phyloP scores from a whole-genome alignment of 2,329 filamentous ascomycete species.

The Curvularia eragrostidis region DNA sequence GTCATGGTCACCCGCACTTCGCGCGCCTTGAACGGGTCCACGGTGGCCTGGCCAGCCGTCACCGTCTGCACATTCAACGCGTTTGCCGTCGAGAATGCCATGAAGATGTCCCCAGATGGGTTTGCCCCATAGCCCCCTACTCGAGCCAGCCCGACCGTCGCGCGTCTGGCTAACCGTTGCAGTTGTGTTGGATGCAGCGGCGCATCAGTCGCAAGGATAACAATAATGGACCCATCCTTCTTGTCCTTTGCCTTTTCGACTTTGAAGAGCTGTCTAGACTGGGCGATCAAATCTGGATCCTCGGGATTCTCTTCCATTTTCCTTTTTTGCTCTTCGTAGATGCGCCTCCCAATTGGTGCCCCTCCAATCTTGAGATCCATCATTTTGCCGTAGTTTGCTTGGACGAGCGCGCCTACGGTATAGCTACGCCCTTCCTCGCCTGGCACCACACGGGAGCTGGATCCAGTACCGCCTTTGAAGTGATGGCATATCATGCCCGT shows the following conservation, averaged over 20 bases:
- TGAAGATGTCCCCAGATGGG: conserved; percentile 69
- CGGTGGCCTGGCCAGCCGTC: conserved; percentile 27
- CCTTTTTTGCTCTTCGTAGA: conserved; percentile 57
- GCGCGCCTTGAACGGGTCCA: conserved; percentile 47
- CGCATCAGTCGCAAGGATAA: conserved; percentile 67
- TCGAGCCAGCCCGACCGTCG: conserved; percentile 65
- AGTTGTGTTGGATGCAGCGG: conserved; percentile 65
- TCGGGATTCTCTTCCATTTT: conserved; percentile 40
- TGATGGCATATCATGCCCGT: conserved; percentile 71
- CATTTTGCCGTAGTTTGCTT: conserved; percentile 69
- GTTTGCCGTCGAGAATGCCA: conserved; percentile 70
- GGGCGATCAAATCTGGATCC: conserved; percentile 36
- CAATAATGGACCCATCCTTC: conserved; percentile 69
- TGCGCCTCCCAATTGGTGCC: conserved; percentile 66
- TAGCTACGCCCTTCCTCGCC: conserved; percentile 52
- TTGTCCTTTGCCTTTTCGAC: conserved; percentile 53
- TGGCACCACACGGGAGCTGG: conserved; percentile 62
- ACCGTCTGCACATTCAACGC: conserved; percentile 55
- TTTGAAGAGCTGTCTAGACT: conserved; percentile 39
- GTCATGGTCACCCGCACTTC: conserved; percentile 58
- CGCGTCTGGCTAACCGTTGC: conserved; percentile 65
- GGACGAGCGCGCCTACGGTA: conserved; percentile 67
- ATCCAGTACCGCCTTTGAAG: conserved; percentile 72
- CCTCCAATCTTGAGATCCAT: conserved; percentile 65
- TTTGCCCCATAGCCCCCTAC: conserved; percentile 69